Conservation (phyloP, 805 yeast species). For the Blastobotrys attinorum region DNA sequence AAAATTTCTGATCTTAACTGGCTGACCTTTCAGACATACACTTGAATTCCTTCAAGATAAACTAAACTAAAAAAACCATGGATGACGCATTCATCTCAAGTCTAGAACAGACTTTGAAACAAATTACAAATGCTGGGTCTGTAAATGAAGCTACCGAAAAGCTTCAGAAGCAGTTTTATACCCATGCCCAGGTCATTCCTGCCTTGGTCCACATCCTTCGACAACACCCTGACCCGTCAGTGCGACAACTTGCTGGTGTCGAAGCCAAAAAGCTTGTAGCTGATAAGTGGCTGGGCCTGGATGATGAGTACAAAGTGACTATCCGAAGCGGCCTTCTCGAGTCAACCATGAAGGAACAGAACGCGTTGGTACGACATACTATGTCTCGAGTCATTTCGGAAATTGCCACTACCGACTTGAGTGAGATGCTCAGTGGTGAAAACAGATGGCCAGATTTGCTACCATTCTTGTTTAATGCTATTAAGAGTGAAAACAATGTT, state of each 20-base stretch:
- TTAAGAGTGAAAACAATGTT: slow-evolving; percentile 48
- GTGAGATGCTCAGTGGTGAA: slow-evolving; percentile 29
- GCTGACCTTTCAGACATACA: not conserved
- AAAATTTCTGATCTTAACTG: too few relatives aligned
- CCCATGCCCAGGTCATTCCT: slow-evolving; percentile 64
- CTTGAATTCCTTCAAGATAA: not conserved
- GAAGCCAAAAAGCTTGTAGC: slow-evolving; percentile 82
- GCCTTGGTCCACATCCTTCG: slow-evolving; percentile 77
- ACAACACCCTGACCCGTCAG: slow-evolving; percentile 55
- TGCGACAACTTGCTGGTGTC: slow-evolving; percentile 91
- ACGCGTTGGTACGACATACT: slow-evolving; percentile 72
- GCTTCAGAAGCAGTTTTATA: slow-evolving; percentile 67
- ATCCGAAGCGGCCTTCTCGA: slow-evolving; percentile 64
- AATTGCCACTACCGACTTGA: slow-evolving; percentile 68
- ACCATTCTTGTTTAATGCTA: slow-evolving; percentile 60
- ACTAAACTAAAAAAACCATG: slow-evolving; percentile 33
- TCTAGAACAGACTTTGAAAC: slow-evolving; percentile 71
- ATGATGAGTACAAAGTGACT: slow-evolving; percentile 42
- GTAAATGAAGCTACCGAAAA: slow-evolving; percentile 76
- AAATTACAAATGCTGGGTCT: slow-evolving; percentile 69
- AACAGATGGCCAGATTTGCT: slow-evolving; percentile 71
- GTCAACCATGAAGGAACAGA: slow-evolving; percentile 57
- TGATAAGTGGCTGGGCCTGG: slow-evolving; percentile 51
- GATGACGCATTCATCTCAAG: slow-evolving; percentile 62
- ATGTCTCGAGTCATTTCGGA: slow-evolving; percentile 84